Conservation (phyloP, 257 asterid species). For the Salvia splendens region DNA sequence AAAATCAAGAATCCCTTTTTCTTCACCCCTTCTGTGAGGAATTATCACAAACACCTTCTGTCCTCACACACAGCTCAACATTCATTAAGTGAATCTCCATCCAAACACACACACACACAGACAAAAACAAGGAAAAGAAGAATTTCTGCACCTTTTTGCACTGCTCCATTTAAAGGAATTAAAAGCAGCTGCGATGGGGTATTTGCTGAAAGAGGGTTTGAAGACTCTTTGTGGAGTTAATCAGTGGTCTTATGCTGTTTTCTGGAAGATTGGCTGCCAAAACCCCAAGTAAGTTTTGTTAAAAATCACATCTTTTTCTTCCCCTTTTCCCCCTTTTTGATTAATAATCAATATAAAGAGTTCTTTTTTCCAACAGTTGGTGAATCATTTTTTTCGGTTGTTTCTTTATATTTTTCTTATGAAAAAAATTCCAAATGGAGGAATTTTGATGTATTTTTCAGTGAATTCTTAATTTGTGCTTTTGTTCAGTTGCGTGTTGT, state of each 20-base stretch:
- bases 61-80: slow-evolving; percentile 29
- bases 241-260: slow-evolving; percentile 96
- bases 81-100: slow-evolving; percentile 29
- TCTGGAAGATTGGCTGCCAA: slow-evolving; percentile 91
- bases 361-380: neutral
- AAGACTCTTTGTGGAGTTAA: slow-evolving; percentile 94
- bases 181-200: slow-evolving; percentile 62
- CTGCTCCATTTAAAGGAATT: slow-evolving; percentile 15
- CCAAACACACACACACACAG: neutral
- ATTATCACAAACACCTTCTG: slow-evolving; percentile 30
- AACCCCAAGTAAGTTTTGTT: slow-evolving; percentile 73
- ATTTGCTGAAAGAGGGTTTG: slow-evolving; percentile 87
- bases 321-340: neutral
- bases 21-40: slow-evolving; percentile 31
- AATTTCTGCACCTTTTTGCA: slow-evolving; percentile 28
- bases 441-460: slow-evolving; percentile 24
- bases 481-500: slow-evolving; percentile 28
- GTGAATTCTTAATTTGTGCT: slow-evolving; percentile 31
- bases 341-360: slow-evolving; percentile 4
- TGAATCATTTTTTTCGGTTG: neutral
- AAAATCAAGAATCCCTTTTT: slow-evolving; percentile 1
- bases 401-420: neutral
- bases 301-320: slow-evolving; percentile 16
- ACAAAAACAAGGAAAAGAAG: neutral
- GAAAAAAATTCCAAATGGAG: slow-evolving; percentile 8